Base-by-base conservation (phyloP, 306 rosid genomes). In the Prunus padus region DNA sequence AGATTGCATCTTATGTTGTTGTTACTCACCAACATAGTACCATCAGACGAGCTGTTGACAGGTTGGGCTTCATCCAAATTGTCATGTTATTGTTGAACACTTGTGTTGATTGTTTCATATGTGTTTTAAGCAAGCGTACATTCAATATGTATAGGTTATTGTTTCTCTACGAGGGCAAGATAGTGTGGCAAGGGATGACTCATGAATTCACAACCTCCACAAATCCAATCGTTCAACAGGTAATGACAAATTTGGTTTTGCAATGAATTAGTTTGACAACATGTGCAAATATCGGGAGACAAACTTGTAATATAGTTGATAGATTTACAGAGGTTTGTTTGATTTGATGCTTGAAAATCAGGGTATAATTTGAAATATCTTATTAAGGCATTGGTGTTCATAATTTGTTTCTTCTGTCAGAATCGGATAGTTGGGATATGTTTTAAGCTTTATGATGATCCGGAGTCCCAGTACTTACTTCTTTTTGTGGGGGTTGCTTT, bases 121-220 rank as follows among this genome's bases (percentile, higher is more conserved):
- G 50, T 33, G 45, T 67, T 42, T 75, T 76, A 51, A 73, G 47
- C 65, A 67, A 71, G n/a, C 33, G 64, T 54, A 64, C 67, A 25
- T 76, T 80, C 61, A 50, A 67, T 68, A 28, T 68, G 49, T 81
- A 45, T 79, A 96, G 99, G 90, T 86, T 96, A 76, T 62, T 96
- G 81, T 96, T 96, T 90, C 87, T 96, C 44, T 79, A 90, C 22
- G 90, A 96, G 79, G 99, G 99, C 19, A 86, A 89, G 88, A 54
- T 96, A 87, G 99, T 96, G 54, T 96, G 99, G 99, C 90, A 96
- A 88, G 99, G 99, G 87, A 89, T 87, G 96, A 96, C 99, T 51
- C 84, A 76, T 42, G 99, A 96, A 76, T 96, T 96, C 72, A 90
- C 90, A 5, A 77, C 91, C 31, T 90, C 99, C 74, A 83, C 88